phyloP scores from a whole-genome alignment of 2,329 filamentous ascomycete species.

The Xylariaceae sp. region DNA sequence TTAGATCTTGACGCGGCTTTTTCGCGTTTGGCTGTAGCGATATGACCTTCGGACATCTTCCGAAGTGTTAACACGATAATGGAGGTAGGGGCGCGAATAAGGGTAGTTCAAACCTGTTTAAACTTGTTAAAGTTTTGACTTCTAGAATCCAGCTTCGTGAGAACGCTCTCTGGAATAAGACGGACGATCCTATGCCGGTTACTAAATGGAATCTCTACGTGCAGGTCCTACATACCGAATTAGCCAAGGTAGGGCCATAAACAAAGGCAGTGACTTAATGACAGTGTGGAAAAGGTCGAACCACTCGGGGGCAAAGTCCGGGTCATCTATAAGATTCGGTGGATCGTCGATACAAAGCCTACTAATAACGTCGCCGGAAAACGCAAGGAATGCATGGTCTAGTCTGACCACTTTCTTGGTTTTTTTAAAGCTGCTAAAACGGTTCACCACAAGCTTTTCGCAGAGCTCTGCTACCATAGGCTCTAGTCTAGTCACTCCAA shows the following conservation, averaged over 20 bases:
- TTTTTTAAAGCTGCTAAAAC: background rate
- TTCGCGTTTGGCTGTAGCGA: conserved; percentile 3
- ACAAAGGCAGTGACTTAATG: conserved; percentile 6
- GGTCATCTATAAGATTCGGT: background rate
- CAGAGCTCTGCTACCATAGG: conserved; percentile 3
- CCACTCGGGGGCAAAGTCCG: conserved; percentile 6
- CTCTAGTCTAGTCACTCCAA: conserved; percentile 7
- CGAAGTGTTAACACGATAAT: background rate
- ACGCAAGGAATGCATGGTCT: conserved; percentile 13
- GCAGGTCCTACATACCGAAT: conserved; percentile 2
- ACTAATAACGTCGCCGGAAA: conserved; percentile 20
- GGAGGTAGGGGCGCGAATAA: background rate
- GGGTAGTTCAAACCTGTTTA: background rate
- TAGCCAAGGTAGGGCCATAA: conserved; percentile 12
- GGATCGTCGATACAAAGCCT: conserved; percentile 11
- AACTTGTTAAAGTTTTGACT: conserved; percentile 7
- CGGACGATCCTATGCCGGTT: background rate
- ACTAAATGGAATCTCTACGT: background rate
- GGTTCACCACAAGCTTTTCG: background rate
- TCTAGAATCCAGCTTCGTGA: conserved; percentile 1
- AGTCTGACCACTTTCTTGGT: conserved; percentile 2
- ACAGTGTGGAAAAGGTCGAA: conserved; percentile 9
- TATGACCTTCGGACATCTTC: conserved; percentile 11
- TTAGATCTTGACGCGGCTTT: conserved; percentile 3
- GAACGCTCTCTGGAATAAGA: background rate